These are phyloP conservation scores for Clarkia xantiana DNA, from an alignment of 345 rosid genomes.

Conservation along the genomic window DNA sequence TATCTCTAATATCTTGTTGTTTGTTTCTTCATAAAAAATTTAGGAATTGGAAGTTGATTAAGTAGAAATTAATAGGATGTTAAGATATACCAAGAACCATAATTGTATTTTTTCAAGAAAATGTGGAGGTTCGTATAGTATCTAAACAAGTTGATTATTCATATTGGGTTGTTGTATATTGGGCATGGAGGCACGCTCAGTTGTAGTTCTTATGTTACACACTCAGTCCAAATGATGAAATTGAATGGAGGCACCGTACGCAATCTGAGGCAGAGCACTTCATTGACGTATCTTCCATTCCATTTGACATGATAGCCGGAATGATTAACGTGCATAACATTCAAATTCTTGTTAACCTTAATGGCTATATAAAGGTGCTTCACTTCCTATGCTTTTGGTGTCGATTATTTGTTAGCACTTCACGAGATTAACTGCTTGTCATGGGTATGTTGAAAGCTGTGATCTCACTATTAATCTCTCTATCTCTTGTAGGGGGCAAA, in stretches of 20 bases:
- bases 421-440: not conserved
- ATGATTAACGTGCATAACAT: conserved; percentile 71
- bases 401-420: no score
- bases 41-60: no score
- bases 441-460: not conserved
- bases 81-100: no score
- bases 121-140: conserved; percentile 51
- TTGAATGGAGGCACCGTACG: conserved; percentile 92
- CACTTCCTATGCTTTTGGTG: not conserved
- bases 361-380: conserved; percentile 88
- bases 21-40: no score
- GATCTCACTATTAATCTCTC: not conserved
- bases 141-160: not conserved
- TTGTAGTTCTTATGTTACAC: conserved; percentile 89
- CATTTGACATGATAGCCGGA: conserved; percentile 77
- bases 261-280: conserved; percentile 91
- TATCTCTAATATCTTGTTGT: no score
- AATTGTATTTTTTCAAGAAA: no score
- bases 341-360: conserved; percentile 80
- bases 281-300: conserved; percentile 74
- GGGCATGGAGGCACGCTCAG: conserved; percentile 3
- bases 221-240: conserved; percentile 82
- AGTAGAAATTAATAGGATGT: no score
- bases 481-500: conserved; percentile 66
- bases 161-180: not conserved